phyloP scores from a whole-genome alignment of 306 rosid species.

The Prunus kanzakura region DNA sequence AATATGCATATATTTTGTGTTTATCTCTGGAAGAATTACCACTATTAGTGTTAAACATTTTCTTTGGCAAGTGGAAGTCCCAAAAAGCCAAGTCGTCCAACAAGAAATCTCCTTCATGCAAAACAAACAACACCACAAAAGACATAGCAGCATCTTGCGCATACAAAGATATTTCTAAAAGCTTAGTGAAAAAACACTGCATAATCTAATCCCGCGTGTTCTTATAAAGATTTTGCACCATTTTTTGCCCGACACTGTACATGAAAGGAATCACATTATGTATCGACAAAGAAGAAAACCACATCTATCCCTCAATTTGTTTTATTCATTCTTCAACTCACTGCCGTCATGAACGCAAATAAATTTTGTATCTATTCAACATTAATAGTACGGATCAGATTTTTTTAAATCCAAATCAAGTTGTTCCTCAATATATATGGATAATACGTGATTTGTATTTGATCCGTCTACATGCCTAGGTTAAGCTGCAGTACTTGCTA shows the following conservation, averaged over 20 bases:
- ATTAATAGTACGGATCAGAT: not conserved
- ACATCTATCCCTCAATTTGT: not conserved
- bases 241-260: not conserved
- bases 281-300: not conserved
- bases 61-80: slow-evolving; percentile 21
- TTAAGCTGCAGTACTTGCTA: no score
- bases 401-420: no score
- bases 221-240: not conserved
- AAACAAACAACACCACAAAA: not conserved
- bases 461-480: no score
- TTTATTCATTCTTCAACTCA: not conserved
- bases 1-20: not conserved
- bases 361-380: not conserved
- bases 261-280: not conserved
- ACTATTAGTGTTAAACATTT: slow-evolving; percentile 3
- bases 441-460: no score
- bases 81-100: slow-evolving; percentile 14
- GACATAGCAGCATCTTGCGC: not conserved
- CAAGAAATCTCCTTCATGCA: slow-evolving; percentile 27
- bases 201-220: slow-evolving; percentile 7
- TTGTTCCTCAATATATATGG: no score
- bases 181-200: not conserved
- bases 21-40: not conserved
- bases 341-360: not conserved
- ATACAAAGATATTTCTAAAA: not conserved